phyloP scores from a whole-genome alignment of 192 early-diverging fungal genomes.

The Entomortierella lignicola region DNA sequence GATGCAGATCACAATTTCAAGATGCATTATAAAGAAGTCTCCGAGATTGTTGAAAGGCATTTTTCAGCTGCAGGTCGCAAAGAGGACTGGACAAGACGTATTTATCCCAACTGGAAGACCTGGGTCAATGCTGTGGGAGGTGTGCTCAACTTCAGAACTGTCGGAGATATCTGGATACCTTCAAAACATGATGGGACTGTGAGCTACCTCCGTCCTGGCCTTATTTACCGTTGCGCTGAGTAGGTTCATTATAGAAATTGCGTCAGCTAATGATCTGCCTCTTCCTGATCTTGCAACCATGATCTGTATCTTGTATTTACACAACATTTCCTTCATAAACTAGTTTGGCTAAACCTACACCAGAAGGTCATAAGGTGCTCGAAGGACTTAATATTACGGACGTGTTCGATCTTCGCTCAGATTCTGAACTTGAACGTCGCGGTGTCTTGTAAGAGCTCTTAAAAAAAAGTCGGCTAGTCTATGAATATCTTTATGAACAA shows the following conservation, averaged over 20 bases:
- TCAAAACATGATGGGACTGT: constrained; percentile 48
- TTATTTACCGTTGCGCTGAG: constrained; percentile 65
- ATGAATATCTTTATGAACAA: too few species aligned
- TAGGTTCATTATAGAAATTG: constrained; percentile 18
- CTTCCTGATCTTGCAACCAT: too few species aligned
- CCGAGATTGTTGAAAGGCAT: constrained; percentile 41
- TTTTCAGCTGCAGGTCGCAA: constrained; percentile 51
- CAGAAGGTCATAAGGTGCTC: constrained; percentile 57
- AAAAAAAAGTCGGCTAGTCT: background rate
- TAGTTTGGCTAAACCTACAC: constrained; percentile 60
- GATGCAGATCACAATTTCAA: constrained; percentile 62
- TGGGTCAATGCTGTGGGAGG: constrained; percentile 62
- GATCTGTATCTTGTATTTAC: background rate
- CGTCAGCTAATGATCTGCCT: background rate
- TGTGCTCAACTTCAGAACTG: constrained; percentile 67
- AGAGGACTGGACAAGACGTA: constrained; percentile 24
- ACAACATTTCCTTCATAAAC: background rate
- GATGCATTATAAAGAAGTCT: constrained; percentile 49
- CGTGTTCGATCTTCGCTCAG: constrained; percentile 67
- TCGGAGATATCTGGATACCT: constrained; percentile 64
- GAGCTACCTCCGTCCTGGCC: constrained; percentile 59
- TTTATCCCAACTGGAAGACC: constrained; percentile 44
- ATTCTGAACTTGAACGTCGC: constrained; percentile 59
- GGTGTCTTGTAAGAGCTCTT: constrained; percentile 46
- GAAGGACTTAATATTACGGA: constrained; percentile 59